These are phyloP conservation scores for Penicillium desertorum DNA, from an alignment of 495 filamentous ascomycete genomes.

Conservation along the genomic window DNA sequence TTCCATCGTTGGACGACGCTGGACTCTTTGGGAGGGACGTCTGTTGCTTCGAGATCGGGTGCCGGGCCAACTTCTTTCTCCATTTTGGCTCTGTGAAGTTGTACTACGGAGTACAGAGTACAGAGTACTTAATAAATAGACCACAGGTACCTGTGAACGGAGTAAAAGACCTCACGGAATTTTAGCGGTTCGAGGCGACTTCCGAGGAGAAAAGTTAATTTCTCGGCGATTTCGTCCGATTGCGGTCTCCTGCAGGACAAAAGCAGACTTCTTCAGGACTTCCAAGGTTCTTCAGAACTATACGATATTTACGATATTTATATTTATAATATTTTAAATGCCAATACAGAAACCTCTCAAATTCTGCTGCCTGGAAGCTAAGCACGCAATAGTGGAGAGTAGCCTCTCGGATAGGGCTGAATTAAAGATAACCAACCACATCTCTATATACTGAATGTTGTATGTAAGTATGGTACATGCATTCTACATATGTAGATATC, in stretches of 20 bases:
- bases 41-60: constrained; percentile 28
- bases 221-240: background rate
- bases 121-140: background rate
- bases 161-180: background rate
- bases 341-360: background rate
- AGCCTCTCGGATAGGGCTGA: constrained; percentile 13
- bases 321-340: too few relatives aligned
- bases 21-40: constrained; percentile 18
- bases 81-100: constrained; percentile 12
- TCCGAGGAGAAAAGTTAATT: constrained; percentile 9
- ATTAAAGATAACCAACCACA: constrained; percentile 4
- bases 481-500: too few relatives aligned
- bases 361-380: constrained; percentile 9
- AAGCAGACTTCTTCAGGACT: background rate
- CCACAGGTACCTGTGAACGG: too few relatives aligned
- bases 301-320: background rate
- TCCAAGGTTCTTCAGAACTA: background rate
- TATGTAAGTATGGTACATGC: too few relatives aligned
- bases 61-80: constrained; percentile 21
- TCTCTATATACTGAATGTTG: too few relatives aligned
- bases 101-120: background rate
- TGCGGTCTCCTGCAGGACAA: background rate
- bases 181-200: constrained; percentile 10
- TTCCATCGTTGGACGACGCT: constrained; percentile 30
- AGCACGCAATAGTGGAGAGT: constrained; percentile 10